Evolutionary conservation across 257 asterid species (phyloP), one percentile per base, ranked within the genome.

Genomic region (Galeopsis tetrahit): DNA sequence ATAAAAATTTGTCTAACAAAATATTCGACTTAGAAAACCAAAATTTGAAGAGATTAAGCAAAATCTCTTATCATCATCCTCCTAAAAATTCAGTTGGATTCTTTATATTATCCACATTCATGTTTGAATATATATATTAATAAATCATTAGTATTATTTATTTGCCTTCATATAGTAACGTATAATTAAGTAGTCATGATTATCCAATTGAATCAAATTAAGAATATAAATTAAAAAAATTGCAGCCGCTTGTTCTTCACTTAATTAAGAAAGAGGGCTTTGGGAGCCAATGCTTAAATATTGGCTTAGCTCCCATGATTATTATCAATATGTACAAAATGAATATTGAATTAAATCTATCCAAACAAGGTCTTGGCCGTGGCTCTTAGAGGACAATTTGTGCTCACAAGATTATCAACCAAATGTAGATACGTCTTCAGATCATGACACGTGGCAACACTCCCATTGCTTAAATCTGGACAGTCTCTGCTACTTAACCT

Each of bases 351-450:
- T 14, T 9, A 6, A 1, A 55, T 17, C 61, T 55, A 31, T 57
- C 70, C 56, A 63, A 64, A 68, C 40, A 73, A 51, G 66, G 74
- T 83, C 77, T 81, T 81, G 4, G 95, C 89, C 8, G 93, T 86
- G 3, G 93, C 83, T 66, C 89, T 85, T 0, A 88, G 55, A 15
- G 96, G 89, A 75, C 96, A 87, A 32, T 83, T 83, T 5, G 96
- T 80, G 79, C 89, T 85, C 67, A 81, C 91, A 55, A 84, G 84
- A 74, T 49, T 75, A 58, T 85, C 82, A 1, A 94, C 91, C 82
- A 91, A 76, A n/a, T 87, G 90, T 0, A 94, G 80, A 65, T 94
- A 94, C 5, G 97, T 91, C 86, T 91, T 88, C 48, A 94, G 80
- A 78, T 89, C 96, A 7, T 94, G 99, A 69, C 96, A 88, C n/a